Conservation (phyloP, 148 eudicot genomes). For the Hydrangea macrophylla region DNA sequence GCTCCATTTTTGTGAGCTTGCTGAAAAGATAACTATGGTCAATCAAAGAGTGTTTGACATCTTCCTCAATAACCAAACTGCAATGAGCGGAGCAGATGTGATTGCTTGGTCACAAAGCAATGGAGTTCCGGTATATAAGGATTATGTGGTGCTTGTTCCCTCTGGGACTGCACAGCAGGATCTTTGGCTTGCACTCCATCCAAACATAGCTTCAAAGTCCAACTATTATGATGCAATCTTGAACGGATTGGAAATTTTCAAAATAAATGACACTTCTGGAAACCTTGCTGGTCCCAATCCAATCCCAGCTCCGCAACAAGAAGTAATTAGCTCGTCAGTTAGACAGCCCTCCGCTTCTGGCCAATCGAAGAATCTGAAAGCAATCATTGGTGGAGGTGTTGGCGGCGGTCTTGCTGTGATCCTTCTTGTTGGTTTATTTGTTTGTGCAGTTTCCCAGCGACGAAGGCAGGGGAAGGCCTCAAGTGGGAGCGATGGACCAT, state of each 20-base stretch:
- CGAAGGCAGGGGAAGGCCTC: slow-evolving; percentile 51
- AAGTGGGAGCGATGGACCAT: slow-evolving; percentile 75
- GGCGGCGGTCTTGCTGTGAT: slow-evolving; percentile 59
- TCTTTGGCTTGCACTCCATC: slow-evolving; percentile 81
- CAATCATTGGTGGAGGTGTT: slow-evolving; percentile 69
- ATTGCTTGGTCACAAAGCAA: slow-evolving; percentile 39
- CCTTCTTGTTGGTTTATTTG: slow-evolving; percentile 46
- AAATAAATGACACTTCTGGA: slow-evolving; percentile 48
- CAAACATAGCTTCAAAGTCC: slow-evolving; percentile 30
- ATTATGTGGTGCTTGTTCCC: slow-evolving; percentile 56
- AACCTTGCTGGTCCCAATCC: slow-evolving; percentile 87
- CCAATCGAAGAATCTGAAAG: slow-evolving; percentile 29
- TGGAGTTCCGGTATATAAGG: slow-evolving; percentile 47
- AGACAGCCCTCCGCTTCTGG: slow-evolving; percentile 19
- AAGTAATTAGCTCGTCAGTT: slow-evolving; percentile 18
- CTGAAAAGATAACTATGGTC: slow-evolving; percentile 21
- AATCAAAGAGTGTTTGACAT: slow-evolving; percentile 70
- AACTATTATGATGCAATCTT: slow-evolving; percentile 58
- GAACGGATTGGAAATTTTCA: slow-evolving; percentile 90
- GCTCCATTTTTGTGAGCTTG: slow-evolving; percentile 87
- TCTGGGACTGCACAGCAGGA: slow-evolving; percentile 55
- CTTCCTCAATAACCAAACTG: slow-evolving; percentile 73
- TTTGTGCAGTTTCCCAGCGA: slow-evolving; percentile 47
- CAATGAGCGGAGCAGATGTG: slow-evolving; percentile 48
- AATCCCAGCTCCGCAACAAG: slow-evolving; percentile 54